Evolutionary conservation across 768 basidiomycete genomes (phyloP).

Genomic region (Fistulinella prunicolor): DNA sequence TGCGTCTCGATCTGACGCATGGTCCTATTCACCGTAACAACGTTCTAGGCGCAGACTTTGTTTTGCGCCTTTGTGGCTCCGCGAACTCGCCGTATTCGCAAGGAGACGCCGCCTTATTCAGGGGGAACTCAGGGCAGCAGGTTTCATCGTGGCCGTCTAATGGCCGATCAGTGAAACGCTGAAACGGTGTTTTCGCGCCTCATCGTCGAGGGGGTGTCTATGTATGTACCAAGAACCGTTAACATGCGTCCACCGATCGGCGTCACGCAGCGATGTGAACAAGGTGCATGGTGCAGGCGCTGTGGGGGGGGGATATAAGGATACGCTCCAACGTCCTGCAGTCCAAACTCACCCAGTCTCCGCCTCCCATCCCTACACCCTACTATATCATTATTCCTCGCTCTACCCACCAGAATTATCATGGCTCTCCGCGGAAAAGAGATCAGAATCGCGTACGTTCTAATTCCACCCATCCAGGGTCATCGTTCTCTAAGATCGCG

Average conservation of each 20-base stretch:
- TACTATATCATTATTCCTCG: neutral
- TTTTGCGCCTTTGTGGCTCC: slow-evolving; percentile 3
- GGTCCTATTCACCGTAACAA: slow-evolving; percentile 6
- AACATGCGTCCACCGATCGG: slow-evolving; percentile 14
- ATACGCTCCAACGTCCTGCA: neutral
- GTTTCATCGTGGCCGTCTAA: slow-evolving; percentile 25
- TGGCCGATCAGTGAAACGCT: slow-evolving; percentile 27
- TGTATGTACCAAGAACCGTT: slow-evolving; percentile 2
- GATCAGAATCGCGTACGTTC: slow-evolving; percentile 32
- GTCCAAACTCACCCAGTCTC: slow-evolving; percentile 1
- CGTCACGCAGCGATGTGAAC: slow-evolving; percentile 15
- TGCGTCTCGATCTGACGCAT: neutral
- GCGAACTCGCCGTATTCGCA: slow-evolving; percentile 19
- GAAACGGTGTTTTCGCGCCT: slow-evolving; percentile 14
- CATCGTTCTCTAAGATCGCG: slow-evolving; percentile 1
- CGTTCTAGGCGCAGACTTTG: neutral
- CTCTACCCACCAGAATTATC: neutral
- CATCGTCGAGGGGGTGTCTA: slow-evolving; percentile 3
- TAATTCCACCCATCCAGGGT: neutral
- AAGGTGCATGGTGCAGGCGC: slow-evolving; percentile 5
- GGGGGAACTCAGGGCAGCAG: slow-evolving; percentile 16
- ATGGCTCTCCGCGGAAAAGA: slow-evolving; percentile 31
- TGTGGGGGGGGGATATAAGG: slow-evolving; percentile 18
- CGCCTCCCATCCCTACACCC: neutral
- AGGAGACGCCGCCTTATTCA: slow-evolving; percentile 2